Conservation (phyloP, 495 filamentous ascomycete genomes). For the Glarea lozoyensis region DNA sequence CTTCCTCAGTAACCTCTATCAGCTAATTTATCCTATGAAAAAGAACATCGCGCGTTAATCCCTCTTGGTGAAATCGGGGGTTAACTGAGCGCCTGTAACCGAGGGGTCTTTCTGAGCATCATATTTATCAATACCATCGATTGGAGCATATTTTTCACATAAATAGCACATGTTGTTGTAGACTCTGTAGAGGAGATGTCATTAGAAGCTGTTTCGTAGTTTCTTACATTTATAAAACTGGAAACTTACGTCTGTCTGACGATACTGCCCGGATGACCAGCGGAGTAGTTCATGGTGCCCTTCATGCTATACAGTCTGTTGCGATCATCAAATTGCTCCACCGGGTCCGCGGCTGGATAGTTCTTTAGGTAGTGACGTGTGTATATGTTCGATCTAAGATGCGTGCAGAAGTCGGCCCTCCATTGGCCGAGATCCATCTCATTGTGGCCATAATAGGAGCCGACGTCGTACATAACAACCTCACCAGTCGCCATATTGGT, state of each 20-base stretch:
- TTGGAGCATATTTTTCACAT: slow-evolving; percentile 29
- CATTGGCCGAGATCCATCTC: slow-evolving; percentile 36
- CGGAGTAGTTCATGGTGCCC: slow-evolving; percentile 24
- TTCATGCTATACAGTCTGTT: slow-evolving; percentile 28
- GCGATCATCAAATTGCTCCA: slow-evolving; percentile 25
- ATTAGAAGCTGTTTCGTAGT: no score
- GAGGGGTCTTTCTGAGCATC: not conserved
- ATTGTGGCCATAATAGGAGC: slow-evolving; percentile 39
- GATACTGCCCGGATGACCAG: slow-evolving; percentile 25
- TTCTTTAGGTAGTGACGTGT: slow-evolving; percentile 19
- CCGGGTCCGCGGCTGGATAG: slow-evolving; percentile 14
- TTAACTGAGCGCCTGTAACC: not conserved
- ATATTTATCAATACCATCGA: not conserved
- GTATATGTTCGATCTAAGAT: slow-evolving; percentile 5
- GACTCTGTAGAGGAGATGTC: slow-evolving; percentile 13
- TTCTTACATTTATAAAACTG: not conserved
- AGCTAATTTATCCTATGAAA: no score
- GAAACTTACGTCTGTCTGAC: slow-evolving; percentile 25
- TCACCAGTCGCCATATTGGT: slow-evolving; percentile 25
- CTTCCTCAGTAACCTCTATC: no score
- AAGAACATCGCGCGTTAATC: no score
- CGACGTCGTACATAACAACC: slow-evolving; percentile 37
- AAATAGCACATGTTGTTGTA: slow-evolving; percentile 32
- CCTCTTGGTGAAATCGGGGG: no score
- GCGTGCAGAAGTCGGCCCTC: slow-evolving; percentile 8